These are phyloP conservation scores for Venturia oleaginea DNA, from an alignment of 2,329 filamentous ascomycete species.

Conservation along the genomic window DNA sequence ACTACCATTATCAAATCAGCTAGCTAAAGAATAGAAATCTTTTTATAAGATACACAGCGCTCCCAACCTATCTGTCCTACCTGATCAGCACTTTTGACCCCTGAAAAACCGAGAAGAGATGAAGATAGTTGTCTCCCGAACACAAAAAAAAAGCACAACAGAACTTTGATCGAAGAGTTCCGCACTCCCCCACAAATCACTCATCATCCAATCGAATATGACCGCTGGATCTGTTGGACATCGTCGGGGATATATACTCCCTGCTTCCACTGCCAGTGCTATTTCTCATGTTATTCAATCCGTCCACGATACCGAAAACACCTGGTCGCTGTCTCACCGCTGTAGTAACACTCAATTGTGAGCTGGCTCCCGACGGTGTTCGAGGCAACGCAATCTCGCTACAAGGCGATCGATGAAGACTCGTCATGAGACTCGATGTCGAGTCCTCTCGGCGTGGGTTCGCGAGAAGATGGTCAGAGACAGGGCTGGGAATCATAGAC, in stretches of 20 bases:
- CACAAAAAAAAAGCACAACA: neutral
- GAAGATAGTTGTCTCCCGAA: neutral
- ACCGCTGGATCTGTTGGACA: neutral
- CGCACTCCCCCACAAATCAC: neutral
- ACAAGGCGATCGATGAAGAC: conserved; percentile 6
- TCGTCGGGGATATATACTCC: neutral
- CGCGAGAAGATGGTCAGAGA: conserved; percentile 1
- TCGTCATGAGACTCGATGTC: conserved; percentile 8
- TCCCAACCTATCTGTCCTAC: neutral
- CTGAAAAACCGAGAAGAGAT: neutral
- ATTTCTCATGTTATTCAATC: neutral
- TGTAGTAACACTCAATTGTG: conserved; percentile 1
- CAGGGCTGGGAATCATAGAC: conserved; percentile 7
- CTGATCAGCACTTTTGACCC: neutral
- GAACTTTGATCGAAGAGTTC: neutral
- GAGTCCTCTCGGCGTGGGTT: conserved; percentile 9
- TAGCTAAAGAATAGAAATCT: no score
- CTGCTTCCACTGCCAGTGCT: neutral
- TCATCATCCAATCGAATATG: neutral
- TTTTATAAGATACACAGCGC: no score
- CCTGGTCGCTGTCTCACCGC: conserved; percentile 1
- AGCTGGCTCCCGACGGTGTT: neutral
- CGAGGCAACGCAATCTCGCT: conserved; percentile 1
- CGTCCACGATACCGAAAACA: neutral
- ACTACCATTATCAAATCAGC: no score